Evolutionary conservation across 768 basidiomycete genomes (phyloP), one percentile per base, ranked within the genome.

Genomic region (Kwoniella dendrophila): DNA sequence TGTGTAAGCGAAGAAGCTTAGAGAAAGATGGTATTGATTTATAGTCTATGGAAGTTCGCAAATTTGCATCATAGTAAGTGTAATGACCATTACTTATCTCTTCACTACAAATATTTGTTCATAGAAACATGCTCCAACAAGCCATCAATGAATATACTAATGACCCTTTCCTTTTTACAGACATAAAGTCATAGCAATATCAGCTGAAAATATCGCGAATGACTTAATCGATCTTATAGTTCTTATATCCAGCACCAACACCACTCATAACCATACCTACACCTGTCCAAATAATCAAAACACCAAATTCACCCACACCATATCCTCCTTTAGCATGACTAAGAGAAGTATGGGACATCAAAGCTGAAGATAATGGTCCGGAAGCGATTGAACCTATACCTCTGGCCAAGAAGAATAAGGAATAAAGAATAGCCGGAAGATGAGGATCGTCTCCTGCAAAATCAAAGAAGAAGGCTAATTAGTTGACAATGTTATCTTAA

Each of bases 361-460:
- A 48, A 1, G 63, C 66, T 1, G 69, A 58, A 10, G 65, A 67
- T 6, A 67, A 32, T 6, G 69, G 69, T 4, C 69, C 69, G 14
- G 59, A 64, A 36, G 52, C 59, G 40, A 67, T 70, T 30, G 63
- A 67, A 1, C 69, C 66, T 34, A 61, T 38, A 0, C 69, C 69
- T 8, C 69, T 50, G 16, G 69, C 69, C 24, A 70, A 55, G 44
- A 55, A 67, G 58, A 67, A 67, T 18, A 70, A 59, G 40, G 69
- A 62, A 33, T 65, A 67, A 1, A 70, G 60, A 27, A 67, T 59
- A 16, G 59, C 66, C 6, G 62, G 69, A 20, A 70, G 62, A 30
- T 67, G 59, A 3, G 66, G 66, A 43, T 67, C 63, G 43, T 67
- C 59, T 49, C 47, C 14, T 63, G 47, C n/a, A 67, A 41, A 18